phyloP scores from a whole-genome alignment of 345 rosid genomes.

The Bruguiera gymnorhiza region DNA sequence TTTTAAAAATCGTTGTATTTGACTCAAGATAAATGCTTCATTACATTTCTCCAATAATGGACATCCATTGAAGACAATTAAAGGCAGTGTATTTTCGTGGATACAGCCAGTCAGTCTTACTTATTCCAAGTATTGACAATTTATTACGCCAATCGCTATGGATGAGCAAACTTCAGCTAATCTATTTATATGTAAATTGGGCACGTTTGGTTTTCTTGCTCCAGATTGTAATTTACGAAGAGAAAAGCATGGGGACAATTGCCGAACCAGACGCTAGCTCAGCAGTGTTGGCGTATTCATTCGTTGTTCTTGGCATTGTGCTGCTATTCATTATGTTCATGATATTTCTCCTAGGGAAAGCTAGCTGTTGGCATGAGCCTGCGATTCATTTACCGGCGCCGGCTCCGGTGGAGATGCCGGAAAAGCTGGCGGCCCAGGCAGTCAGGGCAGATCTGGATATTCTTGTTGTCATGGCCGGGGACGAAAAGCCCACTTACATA shows the following conservation, averaged over 20 bases:
- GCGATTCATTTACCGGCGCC: background rate
- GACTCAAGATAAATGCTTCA: too few species aligned
- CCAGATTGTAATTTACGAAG: background rate
- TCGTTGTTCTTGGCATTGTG: background rate
- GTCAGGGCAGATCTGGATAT: too few species aligned
- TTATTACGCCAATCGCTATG: background rate
- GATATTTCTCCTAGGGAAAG: background rate
- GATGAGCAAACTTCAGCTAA: background rate
- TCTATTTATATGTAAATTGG: background rate
- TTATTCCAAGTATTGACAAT: background rate
- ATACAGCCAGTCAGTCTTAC: background rate
- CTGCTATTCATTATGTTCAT: background rate
- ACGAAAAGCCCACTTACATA: too few species aligned
- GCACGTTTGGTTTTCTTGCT: background rate
- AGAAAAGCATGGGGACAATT: background rate
- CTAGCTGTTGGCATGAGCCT: background rate
- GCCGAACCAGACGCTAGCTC: background rate
- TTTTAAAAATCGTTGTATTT: too few species aligned
- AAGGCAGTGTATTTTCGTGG: background rate
- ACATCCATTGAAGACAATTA: too few species aligned
- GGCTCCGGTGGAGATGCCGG: too few species aligned
- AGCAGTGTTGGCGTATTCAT: background rate
- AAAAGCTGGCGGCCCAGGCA: too few species aligned
- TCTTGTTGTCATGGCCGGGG: too few species aligned
- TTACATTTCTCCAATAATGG: too few species aligned